Base-by-base conservation (phyloP, 2,329 filamentous ascomycete species). In the Shiraia sp. region DNA sequence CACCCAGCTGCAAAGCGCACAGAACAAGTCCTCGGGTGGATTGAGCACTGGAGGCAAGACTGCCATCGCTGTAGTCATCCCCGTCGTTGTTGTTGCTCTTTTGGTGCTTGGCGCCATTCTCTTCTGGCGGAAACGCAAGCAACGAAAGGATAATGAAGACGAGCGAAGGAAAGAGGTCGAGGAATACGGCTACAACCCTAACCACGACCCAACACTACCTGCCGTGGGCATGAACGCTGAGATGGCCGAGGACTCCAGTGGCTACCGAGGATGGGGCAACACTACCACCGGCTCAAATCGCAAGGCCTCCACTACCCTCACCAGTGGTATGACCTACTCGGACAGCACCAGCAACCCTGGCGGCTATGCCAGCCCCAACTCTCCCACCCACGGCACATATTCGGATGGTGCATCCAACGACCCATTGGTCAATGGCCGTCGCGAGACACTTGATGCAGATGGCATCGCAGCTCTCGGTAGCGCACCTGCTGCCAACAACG, bases 161-260 rank as follows among this genome's bases (percentile, higher is more conserved):
- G 83, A 91, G 59, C 83, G 93, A 36, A 83, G 91, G 51, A 96
- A 96, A 74, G 93, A 99, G 71, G 90, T 96, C 9, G 92, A 97
- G 68, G 93, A 97, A 65, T 97, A 97, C 67, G 86, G 88, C 23
- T 97, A 91, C 76, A 97, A 97, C 69, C 93, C 93, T n/a, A 97
- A 97, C 71, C 86, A 90, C 46, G 91, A 96, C 65, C 90, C 91
- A 1, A 90, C 87, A 1, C 77, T 96, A 10, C 83, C 83, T 6
- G 76, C 78, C 8, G 75, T 81, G 12, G 75, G 72, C 17, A 72
- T 77, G 37, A 79, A 79, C 38, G 73, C 79, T 29, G 84, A 92
- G 66, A 90, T 91, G 85, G 79, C 82, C 43, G 88, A 96, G 50
- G 79, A 80, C 43, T 79, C 78, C 40, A 80, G 83, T 2, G 92